phyloP scores from a whole-genome alignment of 768 basidiomycete species.

The Rhodotorula graminis region DNA sequence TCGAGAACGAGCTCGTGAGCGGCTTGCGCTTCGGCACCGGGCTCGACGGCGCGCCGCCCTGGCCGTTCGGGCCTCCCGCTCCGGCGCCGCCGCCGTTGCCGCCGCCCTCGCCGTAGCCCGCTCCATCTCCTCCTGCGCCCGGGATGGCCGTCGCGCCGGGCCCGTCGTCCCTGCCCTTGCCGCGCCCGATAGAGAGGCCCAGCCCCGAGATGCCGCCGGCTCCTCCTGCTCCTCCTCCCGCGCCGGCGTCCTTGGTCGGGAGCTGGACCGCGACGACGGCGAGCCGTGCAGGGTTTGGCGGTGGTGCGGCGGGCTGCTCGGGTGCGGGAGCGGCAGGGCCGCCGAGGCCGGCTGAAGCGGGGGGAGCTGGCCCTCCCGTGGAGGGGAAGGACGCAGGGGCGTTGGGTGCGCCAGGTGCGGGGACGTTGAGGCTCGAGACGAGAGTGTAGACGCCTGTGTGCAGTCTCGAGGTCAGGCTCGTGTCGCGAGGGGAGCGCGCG shows the following conservation, averaged over 20 bases:
- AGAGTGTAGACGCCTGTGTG: conserved; percentile 33
- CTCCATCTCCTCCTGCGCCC: background rate
- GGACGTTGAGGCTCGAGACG: conserved; percentile 6
- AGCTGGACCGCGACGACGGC: conserved; percentile 21
- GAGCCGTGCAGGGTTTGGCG: conserved; percentile 7
- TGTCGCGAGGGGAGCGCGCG: accelerated
- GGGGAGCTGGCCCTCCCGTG: conserved; percentile 51
- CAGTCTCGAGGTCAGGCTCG: background rate
- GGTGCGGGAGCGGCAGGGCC: background rate
- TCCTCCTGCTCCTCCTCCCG: too few species aligned
- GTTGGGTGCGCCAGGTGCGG: conserved; percentile 30
- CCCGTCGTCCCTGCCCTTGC: background rate
- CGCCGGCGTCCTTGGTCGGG: conserved; percentile 7
- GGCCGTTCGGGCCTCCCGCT: background rate
- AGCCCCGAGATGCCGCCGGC: conserved; percentile 1
- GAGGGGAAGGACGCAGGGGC: conserved; percentile 50
- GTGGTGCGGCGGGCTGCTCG: conserved; percentile 16
- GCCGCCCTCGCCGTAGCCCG: background rate
- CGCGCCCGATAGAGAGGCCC: conserved; percentile 32
- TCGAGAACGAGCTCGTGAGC: conserved; percentile 32
- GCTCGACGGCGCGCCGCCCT: background rate
- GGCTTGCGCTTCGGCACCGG: conserved; percentile 23
- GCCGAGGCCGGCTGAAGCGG: background rate
- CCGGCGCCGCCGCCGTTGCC: background rate
- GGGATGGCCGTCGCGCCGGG: background rate